phyloP scores from a whole-genome alignment of 2,329 filamentous ascomycete species.

The Clarireedia homoeocarpa region DNA sequence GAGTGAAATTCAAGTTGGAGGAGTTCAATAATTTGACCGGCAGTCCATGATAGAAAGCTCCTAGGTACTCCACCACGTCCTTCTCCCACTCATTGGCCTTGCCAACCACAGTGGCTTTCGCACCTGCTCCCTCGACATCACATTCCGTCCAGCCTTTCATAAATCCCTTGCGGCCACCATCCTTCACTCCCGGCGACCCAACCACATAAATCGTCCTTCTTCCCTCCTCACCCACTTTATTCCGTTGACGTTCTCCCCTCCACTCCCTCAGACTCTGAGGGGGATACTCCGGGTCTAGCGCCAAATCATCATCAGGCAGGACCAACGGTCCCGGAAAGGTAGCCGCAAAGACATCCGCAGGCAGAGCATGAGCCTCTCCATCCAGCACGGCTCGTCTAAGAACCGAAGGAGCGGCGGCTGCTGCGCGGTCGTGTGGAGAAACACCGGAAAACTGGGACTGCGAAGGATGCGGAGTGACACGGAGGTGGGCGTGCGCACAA shows the following conservation, averaged over 20 bases:
- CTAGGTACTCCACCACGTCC: slow-evolving; percentile 19
- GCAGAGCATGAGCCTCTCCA: background rate
- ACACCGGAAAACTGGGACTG: background rate
- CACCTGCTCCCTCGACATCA: slow-evolving; percentile 11
- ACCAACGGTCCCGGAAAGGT: slow-evolving; percentile 22
- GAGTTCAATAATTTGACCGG: slow-evolving; percentile 19
- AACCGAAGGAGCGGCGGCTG: slow-evolving; percentile 8
- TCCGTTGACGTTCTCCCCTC: slow-evolving; percentile 15
- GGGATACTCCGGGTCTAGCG: slow-evolving; percentile 14
- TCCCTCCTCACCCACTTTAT: slow-evolving; percentile 12
- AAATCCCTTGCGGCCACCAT: slow-evolving; percentile 2
- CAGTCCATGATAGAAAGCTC: slow-evolving; percentile 23
- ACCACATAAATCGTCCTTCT: slow-evolving; percentile 21
- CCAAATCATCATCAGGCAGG: slow-evolving; percentile 21
- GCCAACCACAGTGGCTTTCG: background rate
- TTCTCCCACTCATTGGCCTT: background rate
- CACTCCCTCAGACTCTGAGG: slow-evolving; percentile 22
- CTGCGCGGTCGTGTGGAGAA: slow-evolving; percentile 1
- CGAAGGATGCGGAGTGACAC: background rate
- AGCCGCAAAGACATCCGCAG: background rate
- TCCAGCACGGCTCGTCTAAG: background rate
- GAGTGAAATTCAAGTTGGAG: slow-evolving; percentile 12
- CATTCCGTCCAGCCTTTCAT: slow-evolving; percentile 10
- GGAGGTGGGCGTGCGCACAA: background rate
- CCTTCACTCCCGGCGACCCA: slow-evolving; percentile 14